These are phyloP conservation scores for Trichoderma pleuroti DNA, from an alignment of 2,329 filamentous ascomycete species.

Conservation along the genomic window DNA sequence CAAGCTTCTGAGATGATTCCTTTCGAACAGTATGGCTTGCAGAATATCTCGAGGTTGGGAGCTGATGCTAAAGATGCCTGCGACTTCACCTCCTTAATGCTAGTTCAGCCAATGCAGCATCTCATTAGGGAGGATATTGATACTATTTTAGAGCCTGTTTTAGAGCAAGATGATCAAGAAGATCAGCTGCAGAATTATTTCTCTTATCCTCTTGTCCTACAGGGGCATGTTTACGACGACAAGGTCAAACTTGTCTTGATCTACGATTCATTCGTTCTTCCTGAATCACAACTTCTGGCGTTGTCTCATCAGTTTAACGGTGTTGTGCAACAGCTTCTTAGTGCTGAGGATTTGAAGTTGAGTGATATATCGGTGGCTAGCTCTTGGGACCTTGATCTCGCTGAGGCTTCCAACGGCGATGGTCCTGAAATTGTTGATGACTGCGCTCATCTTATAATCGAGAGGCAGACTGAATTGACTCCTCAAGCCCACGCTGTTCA, in stretches of 20 bases:
- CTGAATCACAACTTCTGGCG: background rate
- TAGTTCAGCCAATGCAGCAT: conserved; percentile 16
- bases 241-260: conserved; percentile 3
- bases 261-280: conserved; percentile 1
- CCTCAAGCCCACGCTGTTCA: conserved; percentile 17
- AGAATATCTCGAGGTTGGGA: conserved; percentile 13
- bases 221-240: background rate
- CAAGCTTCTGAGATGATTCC: conserved; percentile 20
- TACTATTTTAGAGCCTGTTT: background rate
- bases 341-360: background rate
- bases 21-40: conserved; percentile 14
- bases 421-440: conserved; percentile 7
- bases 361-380: conserved; percentile 1
- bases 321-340: conserved; percentile 11
- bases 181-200: background rate
- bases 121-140: background rate
- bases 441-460: background rate
- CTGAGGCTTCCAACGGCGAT: conserved; percentile 3
- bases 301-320: conserved; percentile 14
- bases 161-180: background rate
- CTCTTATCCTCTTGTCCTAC: conserved; percentile 14
- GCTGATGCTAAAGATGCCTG: conserved; percentile 7
- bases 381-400: conserved; percentile 11
- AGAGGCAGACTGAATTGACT: background rate
- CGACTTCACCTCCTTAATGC: conserved; percentile 8